Percentiles rank a stretch among this genome's conserved stretches.
Conservation (phyloP, 768 basidiomycete species). For the Neoboletus subvelutipes region DNA sequence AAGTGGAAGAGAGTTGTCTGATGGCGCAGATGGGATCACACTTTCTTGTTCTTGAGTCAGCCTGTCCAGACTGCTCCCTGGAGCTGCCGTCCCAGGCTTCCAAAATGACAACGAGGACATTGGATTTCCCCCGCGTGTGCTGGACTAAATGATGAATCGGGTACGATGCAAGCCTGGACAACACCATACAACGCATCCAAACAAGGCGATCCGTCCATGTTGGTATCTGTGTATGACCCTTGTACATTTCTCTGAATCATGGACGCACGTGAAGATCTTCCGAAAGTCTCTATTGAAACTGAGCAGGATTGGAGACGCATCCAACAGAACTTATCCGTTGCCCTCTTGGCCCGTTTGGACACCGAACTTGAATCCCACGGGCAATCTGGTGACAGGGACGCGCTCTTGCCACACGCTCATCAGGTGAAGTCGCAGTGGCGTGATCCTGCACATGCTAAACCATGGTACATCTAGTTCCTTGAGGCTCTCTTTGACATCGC, state of each 20-base stretch:
- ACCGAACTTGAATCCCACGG: constrained; percentile 43
- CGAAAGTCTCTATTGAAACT: constrained; percentile 61
- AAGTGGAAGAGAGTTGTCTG: constrained; percentile 55
- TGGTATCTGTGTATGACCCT: neutral
- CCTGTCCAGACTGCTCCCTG: constrained; percentile 87
- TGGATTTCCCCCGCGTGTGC: neutral
- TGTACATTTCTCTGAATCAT: constrained; percentile 4
- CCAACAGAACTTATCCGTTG: constrained; percentile 48
- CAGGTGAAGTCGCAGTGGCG: constrained; percentile 39
- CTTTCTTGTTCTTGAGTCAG: constrained; percentile 73
- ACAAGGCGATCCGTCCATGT: neutral
- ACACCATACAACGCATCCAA: neutral
- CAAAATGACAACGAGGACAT: constrained; percentile 72
- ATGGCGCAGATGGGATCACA: constrained; percentile 64
- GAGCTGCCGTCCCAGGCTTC: constrained; percentile 84
- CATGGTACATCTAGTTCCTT: constrained; percentile 45
- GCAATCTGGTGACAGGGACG: constrained; percentile 44
- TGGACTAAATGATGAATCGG: neutral
- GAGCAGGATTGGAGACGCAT: constrained; percentile 67
- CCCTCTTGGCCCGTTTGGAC: constrained; percentile 47
- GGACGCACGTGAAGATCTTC: constrained; percentile 43
- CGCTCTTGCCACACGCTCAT: constrained; percentile 48
- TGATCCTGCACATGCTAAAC: constrained; percentile 1
- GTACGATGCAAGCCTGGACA: neutral
- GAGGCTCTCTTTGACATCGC: constrained; percentile 61